phyloP scores from a whole-genome alignment of 192 early-diverging fungal genomes.

The Backusella circina region DNA sequence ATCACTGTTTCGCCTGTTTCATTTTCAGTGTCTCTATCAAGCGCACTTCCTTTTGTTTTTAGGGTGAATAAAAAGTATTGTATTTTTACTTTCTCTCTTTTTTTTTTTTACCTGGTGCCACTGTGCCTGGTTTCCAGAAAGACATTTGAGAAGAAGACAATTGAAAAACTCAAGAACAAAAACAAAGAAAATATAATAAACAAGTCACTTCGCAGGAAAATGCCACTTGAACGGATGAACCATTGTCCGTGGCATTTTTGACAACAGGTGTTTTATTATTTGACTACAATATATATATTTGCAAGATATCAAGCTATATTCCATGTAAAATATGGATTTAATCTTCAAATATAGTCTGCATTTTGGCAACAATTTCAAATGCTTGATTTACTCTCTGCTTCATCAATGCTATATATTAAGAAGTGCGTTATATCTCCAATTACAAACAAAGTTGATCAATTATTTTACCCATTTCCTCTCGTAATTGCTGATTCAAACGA shows the following conservation, averaged over 20 bases:
- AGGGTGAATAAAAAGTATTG: background rate
- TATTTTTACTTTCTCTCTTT: background rate
- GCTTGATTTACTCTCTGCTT: background rate
- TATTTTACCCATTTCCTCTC: background rate
- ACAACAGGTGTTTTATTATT: background rate
- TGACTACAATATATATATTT: no score
- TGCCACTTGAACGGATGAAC: background rate
- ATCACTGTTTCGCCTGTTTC: constrained; percentile 49
- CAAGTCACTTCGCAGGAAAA: background rate
- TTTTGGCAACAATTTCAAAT: background rate
- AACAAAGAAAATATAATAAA: background rate
- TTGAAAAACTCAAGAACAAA: background rate
- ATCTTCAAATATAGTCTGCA: background rate
- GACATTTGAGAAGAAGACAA: constrained; percentile 33
- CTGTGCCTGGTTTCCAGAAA: constrained; percentile 60
- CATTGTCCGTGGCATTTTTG: background rate
- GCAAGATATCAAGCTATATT: no score
- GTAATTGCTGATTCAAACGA: background rate
- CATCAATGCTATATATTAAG: background rate
- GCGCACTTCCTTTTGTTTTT: constrained; percentile 46
- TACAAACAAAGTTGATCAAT: background rate
- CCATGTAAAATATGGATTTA: no score
- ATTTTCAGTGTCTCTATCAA: constrained; percentile 61
- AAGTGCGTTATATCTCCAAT: background rate
- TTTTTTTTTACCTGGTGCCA: constrained; percentile 45